A percentile compares a stretch with the other conserved stretches of the same genome.
These are phyloP conservation scores for Fusarium musae DNA, from an alignment of 2,329 filamentous ascomycete species.

Conservation along the genomic window DNA sequence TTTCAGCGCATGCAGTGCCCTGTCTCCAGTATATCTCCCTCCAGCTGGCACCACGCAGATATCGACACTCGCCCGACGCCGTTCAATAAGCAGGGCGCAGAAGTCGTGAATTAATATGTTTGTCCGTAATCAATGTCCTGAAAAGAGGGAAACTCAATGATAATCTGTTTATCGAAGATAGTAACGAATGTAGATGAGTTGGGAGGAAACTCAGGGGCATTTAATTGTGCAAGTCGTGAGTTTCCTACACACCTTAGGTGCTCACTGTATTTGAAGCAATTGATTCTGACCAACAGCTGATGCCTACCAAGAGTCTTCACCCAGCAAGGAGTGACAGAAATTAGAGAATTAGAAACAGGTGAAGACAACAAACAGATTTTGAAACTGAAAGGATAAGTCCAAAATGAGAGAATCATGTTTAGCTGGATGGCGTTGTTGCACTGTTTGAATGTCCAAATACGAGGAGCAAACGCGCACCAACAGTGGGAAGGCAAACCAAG, in stretches of 20 bases:
- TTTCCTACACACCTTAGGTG: not conserved
- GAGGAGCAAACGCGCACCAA: not conserved
- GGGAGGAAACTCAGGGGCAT: not conserved
- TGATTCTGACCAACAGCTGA: not conserved
- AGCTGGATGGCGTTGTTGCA: not conserved
- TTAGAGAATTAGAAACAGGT: not conserved
- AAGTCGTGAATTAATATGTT: not conserved
- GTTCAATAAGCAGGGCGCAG: not conserved
- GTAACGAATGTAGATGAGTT: not conserved
- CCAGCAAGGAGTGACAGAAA: not conserved
- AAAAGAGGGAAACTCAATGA: not conserved
- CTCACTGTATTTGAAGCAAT: not conserved
- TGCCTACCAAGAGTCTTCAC: not conserved
- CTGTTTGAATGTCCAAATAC: not conserved
- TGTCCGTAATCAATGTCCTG: not conserved
- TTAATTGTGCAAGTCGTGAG: too few relatives aligned
- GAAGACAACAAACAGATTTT: not conserved
- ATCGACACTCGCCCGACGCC: accelerated
- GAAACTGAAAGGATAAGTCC: not conserved
- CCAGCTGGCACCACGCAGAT: not conserved
- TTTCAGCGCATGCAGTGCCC: not conserved
- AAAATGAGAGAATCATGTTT: not conserved
- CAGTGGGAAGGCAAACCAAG: not conserved
- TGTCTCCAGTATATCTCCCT: not conserved
- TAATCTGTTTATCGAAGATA: accelerated